Base-by-base conservation (phyloP, 1,139 yeast genomes). In the Nakaseomyces bracarensis region DNA sequence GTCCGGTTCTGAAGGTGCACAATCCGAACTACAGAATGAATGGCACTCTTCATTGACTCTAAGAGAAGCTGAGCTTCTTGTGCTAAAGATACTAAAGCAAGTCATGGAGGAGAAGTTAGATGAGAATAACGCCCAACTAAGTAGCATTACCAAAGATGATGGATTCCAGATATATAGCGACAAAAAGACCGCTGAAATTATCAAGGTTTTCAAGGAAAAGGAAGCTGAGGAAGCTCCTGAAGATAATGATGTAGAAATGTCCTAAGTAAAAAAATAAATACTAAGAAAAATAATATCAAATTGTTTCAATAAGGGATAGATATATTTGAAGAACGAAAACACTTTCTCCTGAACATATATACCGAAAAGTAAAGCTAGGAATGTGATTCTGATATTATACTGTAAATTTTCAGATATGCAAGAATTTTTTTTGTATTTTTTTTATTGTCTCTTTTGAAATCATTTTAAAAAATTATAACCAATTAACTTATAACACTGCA, bases 31-130 rank as follows among this genome's bases (percentile, higher is more conserved):
- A 58, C 96, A 91, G 65, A 91, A 89, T 58, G 96, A 93, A 67
- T 93, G 93, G 67, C 97, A 91, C 66, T 82, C 89, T 55, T 84
- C 95, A 16, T 71, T 93, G 57, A 86, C 97, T n/a, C 71, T 91
- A 57, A 78, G 80, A 54, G 98, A 93, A 61, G 98, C 97, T 7
- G 98, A 93, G 68, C 67, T 84, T 39, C 72, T 93, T 60, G 82
- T 91, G 10, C 74, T 93, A 60, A 89, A 89, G 70, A 85, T 85
- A 44, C 74, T 93, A 57, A 89, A 89, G 64, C 98, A 93, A 67
- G 99, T 93, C 39, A 93, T 93, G 99, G 99, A 93, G 69, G 99
- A 93, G 67, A 91, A 91, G 67, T 72, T 93, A 58, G 97, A 93
- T 64, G 83, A 94, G 48, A 85, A 83, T 56, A 93, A 93, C 63